phyloP scores from a whole-genome alignment of 2,329 filamentous ascomycete genomes.

The Diaporthe citri region DNA sequence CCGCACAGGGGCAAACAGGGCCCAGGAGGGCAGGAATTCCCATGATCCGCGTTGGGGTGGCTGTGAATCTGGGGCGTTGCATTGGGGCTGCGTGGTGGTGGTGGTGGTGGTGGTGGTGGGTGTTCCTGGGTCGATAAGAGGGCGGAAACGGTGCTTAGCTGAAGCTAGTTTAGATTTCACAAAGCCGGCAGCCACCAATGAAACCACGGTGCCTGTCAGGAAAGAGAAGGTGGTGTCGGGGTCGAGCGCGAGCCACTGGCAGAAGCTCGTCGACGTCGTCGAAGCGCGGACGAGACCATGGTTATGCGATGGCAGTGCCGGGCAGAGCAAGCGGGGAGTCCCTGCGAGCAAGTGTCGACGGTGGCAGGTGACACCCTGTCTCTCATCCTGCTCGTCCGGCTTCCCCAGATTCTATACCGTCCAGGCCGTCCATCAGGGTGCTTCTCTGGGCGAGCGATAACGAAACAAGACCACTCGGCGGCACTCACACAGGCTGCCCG shows the following conservation, averaged over 20 bases:
- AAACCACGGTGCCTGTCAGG: conserved; percentile 23
- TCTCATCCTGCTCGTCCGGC: background rate
- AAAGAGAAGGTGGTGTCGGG: conserved; percentile 25
- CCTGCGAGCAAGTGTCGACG: background rate
- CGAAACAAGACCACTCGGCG: too few species aligned
- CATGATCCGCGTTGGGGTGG: conserved; percentile 30
- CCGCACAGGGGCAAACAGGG: conserved; percentile 2
- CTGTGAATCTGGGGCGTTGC: conserved; percentile 2
- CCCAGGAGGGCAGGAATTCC: background rate
- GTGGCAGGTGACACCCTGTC: conserved; percentile 5
- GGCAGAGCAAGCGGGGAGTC: background rate
- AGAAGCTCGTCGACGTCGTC: background rate
- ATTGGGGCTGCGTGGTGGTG: background rate
- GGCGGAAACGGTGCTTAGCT: conserved; percentile 26
- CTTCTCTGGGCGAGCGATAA: background rate
- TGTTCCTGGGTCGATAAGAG: conserved; percentile 19
- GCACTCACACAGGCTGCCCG: background rate
- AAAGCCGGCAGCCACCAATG: background rate
- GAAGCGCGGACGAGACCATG: background rate
- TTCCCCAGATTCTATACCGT: conserved; percentile 12
- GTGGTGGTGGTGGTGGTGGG: background rate
- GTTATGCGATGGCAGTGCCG: background rate
- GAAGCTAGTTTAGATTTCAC: conserved; percentile 10
- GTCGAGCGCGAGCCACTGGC: conserved; percentile 1
- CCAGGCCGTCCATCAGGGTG: background rate